These are phyloP conservation scores for Cymbopogon citratus DNA, from an alignment of 176 grass and related monocot genomes.

Conservation along the genomic window DNA sequence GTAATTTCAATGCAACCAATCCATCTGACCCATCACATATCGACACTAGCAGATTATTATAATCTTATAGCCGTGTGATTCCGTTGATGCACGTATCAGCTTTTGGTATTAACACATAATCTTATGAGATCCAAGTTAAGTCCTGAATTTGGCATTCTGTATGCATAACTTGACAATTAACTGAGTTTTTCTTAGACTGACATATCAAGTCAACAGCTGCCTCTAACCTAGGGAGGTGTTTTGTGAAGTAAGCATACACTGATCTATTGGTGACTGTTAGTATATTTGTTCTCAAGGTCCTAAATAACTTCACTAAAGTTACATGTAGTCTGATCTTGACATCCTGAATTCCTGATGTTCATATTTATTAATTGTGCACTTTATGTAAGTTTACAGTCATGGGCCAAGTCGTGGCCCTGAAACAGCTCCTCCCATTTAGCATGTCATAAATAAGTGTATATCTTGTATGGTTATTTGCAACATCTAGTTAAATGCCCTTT, in stretches of 20 bases:
- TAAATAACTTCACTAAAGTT: neutral
- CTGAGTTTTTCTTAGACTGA: neutral
- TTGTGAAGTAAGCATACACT: neutral
- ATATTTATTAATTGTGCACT: slow-evolving; percentile 10
- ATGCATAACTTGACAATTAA: slow-evolving; percentile 11
- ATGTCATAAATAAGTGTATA: neutral
- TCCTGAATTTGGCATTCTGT: slow-evolving; percentile 4
- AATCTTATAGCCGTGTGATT: neutral
- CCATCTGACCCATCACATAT: neutral
- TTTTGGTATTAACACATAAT: neutral
- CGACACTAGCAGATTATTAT: neutral
- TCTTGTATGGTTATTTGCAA: neutral
- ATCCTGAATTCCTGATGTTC: neutral
- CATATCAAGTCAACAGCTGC: neutral
- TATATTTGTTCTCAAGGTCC: neutral
- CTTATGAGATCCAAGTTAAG: slow-evolving; percentile 14
- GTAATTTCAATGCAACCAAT: neutral
- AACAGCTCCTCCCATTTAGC: neutral
- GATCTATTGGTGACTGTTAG: neutral
- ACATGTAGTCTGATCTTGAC: neutral
- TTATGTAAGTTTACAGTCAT: neutral
- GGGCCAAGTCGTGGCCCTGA: slow-evolving; percentile 15
- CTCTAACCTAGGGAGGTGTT: slow-evolving; percentile 5
- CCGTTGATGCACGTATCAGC: neutral
- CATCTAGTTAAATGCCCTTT: neutral